These are phyloP conservation scores for Boletus bicolor DNA, from an alignment of 768 basidiomycete species.

Conservation along the genomic window DNA sequence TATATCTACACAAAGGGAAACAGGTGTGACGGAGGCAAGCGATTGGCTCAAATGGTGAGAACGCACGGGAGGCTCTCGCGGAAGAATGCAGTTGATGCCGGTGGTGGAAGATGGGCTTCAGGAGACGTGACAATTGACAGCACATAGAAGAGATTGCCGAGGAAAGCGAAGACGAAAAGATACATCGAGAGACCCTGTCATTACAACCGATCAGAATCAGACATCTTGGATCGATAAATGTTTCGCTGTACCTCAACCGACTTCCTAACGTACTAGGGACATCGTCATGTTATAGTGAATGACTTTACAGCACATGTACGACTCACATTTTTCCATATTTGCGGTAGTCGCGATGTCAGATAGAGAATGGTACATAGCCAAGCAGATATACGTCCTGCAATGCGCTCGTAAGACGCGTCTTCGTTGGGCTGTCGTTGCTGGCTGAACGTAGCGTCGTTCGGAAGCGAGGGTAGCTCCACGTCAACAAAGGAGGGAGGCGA, in stretches of 20 bases:
- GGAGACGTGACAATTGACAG: slow-evolving; percentile 84
- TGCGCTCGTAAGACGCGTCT: slow-evolving; percentile 44
- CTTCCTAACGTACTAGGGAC: slow-evolving; percentile 72
- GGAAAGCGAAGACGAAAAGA: slow-evolving; percentile 90
- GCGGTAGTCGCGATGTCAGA: slow-evolving; percentile 89
- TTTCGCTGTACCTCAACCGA: slow-evolving; percentile 67
- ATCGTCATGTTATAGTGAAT: slow-evolving; percentile 1
- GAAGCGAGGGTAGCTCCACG: slow-evolving; percentile 19
- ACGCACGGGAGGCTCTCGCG: slow-evolving; percentile 84
- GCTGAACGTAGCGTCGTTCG: neutral
- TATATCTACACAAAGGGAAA: slow-evolving; percentile 49
- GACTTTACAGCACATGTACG: neutral
- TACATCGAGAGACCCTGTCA: slow-evolving; percentile 85
- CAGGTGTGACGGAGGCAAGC: neutral
- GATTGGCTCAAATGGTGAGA: neutral
- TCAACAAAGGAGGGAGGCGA: slow-evolving; percentile 6
- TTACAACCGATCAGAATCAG: slow-evolving; percentile 2
- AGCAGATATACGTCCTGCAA: slow-evolving; percentile 87
- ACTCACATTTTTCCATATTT: slow-evolving; percentile 99
- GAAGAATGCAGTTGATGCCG: slow-evolving; percentile 62
- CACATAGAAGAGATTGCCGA: slow-evolving; percentile 93
- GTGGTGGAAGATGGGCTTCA: slow-evolving; percentile 51
- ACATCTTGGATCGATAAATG: slow-evolving; percentile 1
- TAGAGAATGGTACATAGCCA: slow-evolving; percentile 95
- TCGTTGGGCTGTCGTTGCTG: slow-evolving; percentile 18